phyloP scores from a whole-genome alignment of 1,284 basidiomycete genomes.

The Fomitopsis schrenkii region DNA sequence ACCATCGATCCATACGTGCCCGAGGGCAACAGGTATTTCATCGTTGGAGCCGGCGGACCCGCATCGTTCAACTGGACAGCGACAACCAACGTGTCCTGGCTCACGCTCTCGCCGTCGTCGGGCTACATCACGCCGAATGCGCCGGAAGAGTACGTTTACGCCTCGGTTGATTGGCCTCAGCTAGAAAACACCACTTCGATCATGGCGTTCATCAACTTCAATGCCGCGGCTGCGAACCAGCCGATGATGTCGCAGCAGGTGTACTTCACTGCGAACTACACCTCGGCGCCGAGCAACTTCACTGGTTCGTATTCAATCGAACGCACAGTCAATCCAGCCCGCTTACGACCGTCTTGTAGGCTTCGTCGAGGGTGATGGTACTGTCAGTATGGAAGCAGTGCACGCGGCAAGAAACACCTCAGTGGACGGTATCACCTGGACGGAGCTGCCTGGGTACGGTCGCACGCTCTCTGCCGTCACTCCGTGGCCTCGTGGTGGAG shows the following conservation, averaged over 20 bases:
- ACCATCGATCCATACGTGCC: slow-evolving; percentile 53
- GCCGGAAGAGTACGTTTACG: slow-evolving; percentile 52
- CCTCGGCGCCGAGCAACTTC: slow-evolving; percentile 38
- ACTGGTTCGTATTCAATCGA: slow-evolving; percentile 34
- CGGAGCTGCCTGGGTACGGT: slow-evolving; percentile 54
- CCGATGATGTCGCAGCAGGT: slow-evolving; percentile 23
- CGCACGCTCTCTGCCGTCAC: slow-evolving; percentile 57
- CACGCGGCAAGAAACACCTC: slow-evolving; percentile 51
- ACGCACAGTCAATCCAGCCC: neutral
- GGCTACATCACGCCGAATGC: slow-evolving; percentile 47
- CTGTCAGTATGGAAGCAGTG: slow-evolving; percentile 61
- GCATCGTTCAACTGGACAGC: slow-evolving; percentile 53
- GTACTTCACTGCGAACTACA: slow-evolving; percentile 41
- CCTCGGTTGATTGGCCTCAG: slow-evolving; percentile 58
- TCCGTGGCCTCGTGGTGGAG: slow-evolving; percentile 52
- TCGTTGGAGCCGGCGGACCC: slow-evolving; percentile 60
- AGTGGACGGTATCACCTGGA: slow-evolving; percentile 52
- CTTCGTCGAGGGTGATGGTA: slow-evolving; percentile 61
- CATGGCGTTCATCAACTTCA: slow-evolving; percentile 44
- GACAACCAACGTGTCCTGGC: slow-evolving; percentile 48
- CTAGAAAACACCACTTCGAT: slow-evolving; percentile 35
- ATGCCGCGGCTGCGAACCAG: slow-evolving; percentile 38
- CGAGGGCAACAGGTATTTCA: slow-evolving; percentile 50
- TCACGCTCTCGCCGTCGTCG: slow-evolving; percentile 40
- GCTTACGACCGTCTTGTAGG: slow-evolving; percentile 30